Percentiles rank a stretch among this genome's conserved stretches.
Evolutionary conservation across 768 basidiomycete species (phyloP).

Genomic region (Phylloporus sp.): DNA sequence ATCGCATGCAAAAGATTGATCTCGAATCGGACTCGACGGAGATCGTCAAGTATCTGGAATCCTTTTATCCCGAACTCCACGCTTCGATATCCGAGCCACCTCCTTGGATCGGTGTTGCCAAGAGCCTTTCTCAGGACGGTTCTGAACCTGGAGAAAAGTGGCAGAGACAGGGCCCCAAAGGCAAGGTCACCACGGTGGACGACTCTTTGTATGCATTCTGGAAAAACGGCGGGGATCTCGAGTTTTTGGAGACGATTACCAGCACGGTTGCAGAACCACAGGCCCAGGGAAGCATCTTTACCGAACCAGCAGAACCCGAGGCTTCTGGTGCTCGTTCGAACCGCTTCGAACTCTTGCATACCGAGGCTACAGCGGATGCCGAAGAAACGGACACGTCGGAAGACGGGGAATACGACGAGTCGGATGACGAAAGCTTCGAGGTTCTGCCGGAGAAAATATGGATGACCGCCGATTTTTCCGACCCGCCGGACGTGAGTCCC

Average conservation of each 20-base stretch:
- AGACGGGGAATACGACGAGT: constrained; percentile 6
- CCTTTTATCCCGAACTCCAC: constrained; percentile 46
- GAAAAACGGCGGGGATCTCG: constrained; percentile 42
- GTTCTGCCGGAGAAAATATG: constrained; percentile 27
- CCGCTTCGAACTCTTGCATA: constrained; percentile 11
- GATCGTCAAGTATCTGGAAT: constrained; percentile 38
- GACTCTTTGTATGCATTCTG: constrained; percentile 47
- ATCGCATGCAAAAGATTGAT: constrained; percentile 32
- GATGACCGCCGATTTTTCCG: constrained; percentile 14
- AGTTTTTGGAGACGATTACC: constrained; percentile 35
- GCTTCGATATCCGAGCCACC: constrained; percentile 42
- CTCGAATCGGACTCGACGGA: constrained; percentile 33
- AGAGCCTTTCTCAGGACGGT: constrained; percentile 13
- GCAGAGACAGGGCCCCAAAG: constrained; percentile 30
- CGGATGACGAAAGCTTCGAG: constrained; percentile 8
- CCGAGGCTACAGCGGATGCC: background rate
- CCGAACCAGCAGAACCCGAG: background rate
- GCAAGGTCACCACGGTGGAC: constrained; percentile 19
- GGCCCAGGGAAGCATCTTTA: background rate
- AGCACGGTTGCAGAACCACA: background rate
- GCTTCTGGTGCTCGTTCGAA: constrained; percentile 14
- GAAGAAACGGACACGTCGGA: background rate
- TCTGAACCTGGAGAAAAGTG: constrained; percentile 27
- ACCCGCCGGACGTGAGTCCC: background rate
- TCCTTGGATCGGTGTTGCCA: constrained; percentile 38